Evolutionary conservation across 140 eudicot species (phyloP), one percentile per base, ranked within the genome.

Genomic region (Flaveria floridana): DNA sequence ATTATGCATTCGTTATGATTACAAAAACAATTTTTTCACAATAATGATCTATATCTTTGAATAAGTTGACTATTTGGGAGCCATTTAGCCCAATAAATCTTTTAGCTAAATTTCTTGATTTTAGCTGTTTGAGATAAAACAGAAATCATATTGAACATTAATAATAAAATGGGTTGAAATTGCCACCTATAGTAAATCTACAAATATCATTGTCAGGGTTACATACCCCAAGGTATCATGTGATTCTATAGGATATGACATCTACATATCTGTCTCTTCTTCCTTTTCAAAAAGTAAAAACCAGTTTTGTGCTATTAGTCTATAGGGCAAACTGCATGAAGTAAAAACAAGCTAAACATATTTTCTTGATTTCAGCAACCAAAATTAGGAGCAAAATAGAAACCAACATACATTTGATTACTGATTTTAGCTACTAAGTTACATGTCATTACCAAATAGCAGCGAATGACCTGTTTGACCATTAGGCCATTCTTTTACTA

Each of bases 131-230:
- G 64, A 9, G 63, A 51, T 70, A 53, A n/a, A 15, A 13, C 47
- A 51, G 34, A n/a, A 70, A 19, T 30, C 15, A 19, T 18, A 25
- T 41, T 4, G 39, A 13, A 9, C 50, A 19, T 20, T 20, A 44
- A 68, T 13, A 18, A 65, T 25, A 37, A 39, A 30, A 15, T 51
- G 63, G 64, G 48, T 51, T 19, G n/a, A 68, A 44, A 47, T 68
- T 47, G 42, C 46, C 68, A 73, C 18, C 28, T 59, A 12, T 59
- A 58, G 41, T 34, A 34, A 34, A 34, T 34, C 41, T 34, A 1
- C 47, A 51, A 47, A 46, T 69, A 13, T 69, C 44, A n/a, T 47
- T 69, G 74, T 51, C 14, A 14, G 13, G 28, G 74, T 69, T 20
- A 69, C 42, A 13, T 12, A 47, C 41, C 15, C 46, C 20, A 12